phyloP scores from a whole-genome alignment of 1,284 basidiomycete genomes.

The Heterobasidion occidentale region DNA sequence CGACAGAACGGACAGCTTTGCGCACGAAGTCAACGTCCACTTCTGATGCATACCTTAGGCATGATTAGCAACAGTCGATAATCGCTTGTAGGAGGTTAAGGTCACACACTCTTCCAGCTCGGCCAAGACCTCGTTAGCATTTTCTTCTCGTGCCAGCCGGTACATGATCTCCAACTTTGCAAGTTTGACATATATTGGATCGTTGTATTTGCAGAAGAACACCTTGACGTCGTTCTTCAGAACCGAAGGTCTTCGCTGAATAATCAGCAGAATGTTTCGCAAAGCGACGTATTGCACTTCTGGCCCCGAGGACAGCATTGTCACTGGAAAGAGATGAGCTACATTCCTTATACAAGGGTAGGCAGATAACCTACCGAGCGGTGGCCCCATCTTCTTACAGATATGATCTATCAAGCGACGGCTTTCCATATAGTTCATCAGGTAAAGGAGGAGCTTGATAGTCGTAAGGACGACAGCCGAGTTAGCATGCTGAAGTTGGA shows the following conservation, averaged over 20 bases:
- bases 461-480: conserved; percentile 93
- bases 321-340: conserved; percentile 46
- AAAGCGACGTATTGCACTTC: conserved; percentile 99
- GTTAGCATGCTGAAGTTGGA: conserved; percentile 89
- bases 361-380: conserved; percentile 59
- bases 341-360: not conserved
- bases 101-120: conserved; percentile 85
- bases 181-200: conserved; percentile 97
- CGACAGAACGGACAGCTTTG: conserved; percentile 95
- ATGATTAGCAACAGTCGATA: conserved; percentile 20
- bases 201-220: conserved; percentile 99
- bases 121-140: conserved; percentile 85
- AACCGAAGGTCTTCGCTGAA: conserved; percentile 89
- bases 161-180: conserved; percentile 99
- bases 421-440: conserved; percentile 99
- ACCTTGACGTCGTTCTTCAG: conserved; percentile 97
- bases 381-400: conserved; percentile 96
- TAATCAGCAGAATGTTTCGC: conserved; percentile 93
- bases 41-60: conserved; percentile 81
- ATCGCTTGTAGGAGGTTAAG: conserved; percentile 1
- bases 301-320: conserved; percentile 90
- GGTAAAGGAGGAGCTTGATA: conserved; percentile 91
- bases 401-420: conserved; percentile 80
- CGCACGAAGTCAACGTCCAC: conserved; percentile 98
- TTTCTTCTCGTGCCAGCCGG: conserved; percentile 84